Base-by-base conservation (phyloP, 23 red algal species). In the Rhodosorus marinus region DNA sequence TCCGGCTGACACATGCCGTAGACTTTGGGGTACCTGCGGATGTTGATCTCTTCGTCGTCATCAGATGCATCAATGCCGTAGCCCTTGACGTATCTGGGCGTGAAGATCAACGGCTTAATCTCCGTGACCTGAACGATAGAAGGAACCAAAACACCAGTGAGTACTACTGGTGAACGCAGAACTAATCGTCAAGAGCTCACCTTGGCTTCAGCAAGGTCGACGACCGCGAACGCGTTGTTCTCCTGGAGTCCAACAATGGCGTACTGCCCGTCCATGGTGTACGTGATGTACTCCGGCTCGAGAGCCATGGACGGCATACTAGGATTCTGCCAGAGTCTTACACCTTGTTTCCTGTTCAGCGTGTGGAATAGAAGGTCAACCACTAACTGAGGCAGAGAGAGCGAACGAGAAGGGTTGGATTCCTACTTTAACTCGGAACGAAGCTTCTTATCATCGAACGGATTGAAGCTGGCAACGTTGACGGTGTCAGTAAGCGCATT, bases 1-100 rank as follows among this genome's bases (percentile, higher is more conserved):
- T 70, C 64, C 3, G 64, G 64, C 48, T 82, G 76, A 31, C 60
- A 67, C 64, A 82, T 82, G 7, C 64, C 65, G 20, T 51, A 82
- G 33, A 82, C 48, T 25, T 64, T 55, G 29, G 38, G 27, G 51
- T 82, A 82, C 36, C 63, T 70, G 29, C 48, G 56, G 66, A 82
- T 82, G 11, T 58, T 62, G 28, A 82, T 82, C 19, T 2, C 35
- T n/a, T 54, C 76, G 57, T 82, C 76, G 31, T 40, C 49, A 62
- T 70, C 43, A 26, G 64, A 71, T 19, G 76, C 76, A 32, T 82
- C 76, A 17, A 82, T 47, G 20, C 50, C 54, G 35, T 65, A 70
- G 67, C 76, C 76, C 31, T 57, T 15, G 22, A 50, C 31, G 17
- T 49, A 40, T 51, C 65, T 66, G 52, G 72, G 57, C 27, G 74